Conservation (phyloP, 164 flowering plant species). For the Nymphaea colorata region DNA sequence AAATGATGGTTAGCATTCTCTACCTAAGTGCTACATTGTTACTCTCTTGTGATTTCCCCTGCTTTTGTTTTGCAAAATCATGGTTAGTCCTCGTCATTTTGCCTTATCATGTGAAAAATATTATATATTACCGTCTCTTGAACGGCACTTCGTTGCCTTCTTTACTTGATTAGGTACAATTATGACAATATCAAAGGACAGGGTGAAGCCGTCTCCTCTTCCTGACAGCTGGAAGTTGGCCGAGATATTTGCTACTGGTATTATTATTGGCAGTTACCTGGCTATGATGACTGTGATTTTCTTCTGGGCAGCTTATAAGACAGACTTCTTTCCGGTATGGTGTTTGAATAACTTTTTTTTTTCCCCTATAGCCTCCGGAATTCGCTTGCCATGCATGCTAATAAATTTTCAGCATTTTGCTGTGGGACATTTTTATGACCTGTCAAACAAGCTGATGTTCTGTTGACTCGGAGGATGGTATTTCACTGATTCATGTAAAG, state of each 20-base stretch:
- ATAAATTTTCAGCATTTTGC: too few relatives aligned
- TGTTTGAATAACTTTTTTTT: background rate
- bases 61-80: background rate
- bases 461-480: too few relatives aligned
- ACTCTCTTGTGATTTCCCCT: background rate
- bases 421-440: too few relatives aligned
- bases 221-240: constrained; percentile 94
- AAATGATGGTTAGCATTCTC: constrained; percentile 59
- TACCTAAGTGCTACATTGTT: background rate
- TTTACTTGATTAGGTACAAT: constrained; percentile 58
- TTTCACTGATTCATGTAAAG: too few relatives aligned
- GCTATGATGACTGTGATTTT: constrained; percentile 91
- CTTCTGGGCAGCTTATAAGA: constrained; percentile 86
- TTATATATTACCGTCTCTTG: background rate
- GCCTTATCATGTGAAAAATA: background rate
- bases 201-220: constrained; percentile 79
- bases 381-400: too few relatives aligned
- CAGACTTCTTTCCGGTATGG: constrained; percentile 80
- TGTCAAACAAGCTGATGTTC: too few relatives aligned
- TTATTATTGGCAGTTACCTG: constrained; percentile 77
- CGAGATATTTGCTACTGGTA: constrained; percentile 80
- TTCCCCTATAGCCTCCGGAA: background rate
- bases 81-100: background rate
- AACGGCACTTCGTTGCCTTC: too few relatives aligned
- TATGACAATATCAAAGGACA: constrained; percentile 88